Conservation (phyloP, 352 stramenopile species). For the Pythium vanterpoolii region DNA sequence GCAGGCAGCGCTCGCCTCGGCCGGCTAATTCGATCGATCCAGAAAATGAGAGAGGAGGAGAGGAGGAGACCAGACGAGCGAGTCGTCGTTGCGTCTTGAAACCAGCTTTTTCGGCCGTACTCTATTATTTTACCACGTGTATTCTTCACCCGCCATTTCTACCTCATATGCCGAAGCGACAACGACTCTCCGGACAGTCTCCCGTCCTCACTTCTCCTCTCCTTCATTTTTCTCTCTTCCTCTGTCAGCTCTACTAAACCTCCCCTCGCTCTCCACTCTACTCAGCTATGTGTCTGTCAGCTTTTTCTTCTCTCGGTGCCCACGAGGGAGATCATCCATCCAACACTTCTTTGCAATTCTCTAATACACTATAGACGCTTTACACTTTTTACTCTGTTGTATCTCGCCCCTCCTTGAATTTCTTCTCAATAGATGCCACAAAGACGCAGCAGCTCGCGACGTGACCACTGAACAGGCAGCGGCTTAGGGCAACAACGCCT, state of each 20-base stretch:
- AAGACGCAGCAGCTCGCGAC: no score
- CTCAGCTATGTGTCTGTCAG: neutral
- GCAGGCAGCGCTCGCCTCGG: slow-evolving; percentile 16
- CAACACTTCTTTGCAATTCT: neutral
- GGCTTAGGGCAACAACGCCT: neutral
- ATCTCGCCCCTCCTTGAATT: neutral
- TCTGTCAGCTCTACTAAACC: no score
- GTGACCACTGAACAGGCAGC: no score
- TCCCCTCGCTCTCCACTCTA: neutral
- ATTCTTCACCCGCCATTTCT: neutral
- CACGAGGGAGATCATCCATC: neutral
- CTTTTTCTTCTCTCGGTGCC: neutral
- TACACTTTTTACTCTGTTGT: neutral
- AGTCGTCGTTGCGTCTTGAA: neutral
- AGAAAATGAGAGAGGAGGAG: neutral
- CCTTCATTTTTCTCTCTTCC: neutral
- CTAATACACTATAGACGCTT: neutral
- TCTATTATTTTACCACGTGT: neutral
- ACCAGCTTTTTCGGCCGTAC: neutral
- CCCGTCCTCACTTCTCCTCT: neutral
- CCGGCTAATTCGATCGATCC: slow-evolving; percentile 1
- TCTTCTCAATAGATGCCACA: no score
- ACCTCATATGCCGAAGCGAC: neutral
- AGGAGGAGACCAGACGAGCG: neutral
- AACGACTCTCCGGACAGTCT: neutral